Evolutionary conservation across 2,329 filamentous ascomycete species (phyloP).

Genomic region (Ascochyta clinopodiicola): DNA sequence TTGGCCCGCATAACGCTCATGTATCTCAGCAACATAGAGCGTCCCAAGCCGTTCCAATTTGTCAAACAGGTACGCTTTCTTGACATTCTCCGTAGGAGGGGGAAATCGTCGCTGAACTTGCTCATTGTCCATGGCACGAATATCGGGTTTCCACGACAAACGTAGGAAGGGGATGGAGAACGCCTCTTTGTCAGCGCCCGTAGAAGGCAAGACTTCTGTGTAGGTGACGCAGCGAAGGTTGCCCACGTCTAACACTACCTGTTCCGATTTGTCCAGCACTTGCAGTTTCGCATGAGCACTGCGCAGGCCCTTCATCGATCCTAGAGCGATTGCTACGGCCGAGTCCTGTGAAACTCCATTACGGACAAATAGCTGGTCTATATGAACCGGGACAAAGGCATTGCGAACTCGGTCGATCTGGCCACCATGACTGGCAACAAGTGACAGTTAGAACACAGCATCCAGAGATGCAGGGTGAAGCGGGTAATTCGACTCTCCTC

Average conservation of each 20-base stretch:
- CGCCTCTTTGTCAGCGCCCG: background rate
- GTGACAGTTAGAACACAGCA: constrained; percentile 35
- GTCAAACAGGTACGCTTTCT: background rate
- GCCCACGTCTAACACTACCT: constrained; percentile 15
- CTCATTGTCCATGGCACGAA: constrained; percentile 6
- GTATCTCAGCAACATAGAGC: background rate
- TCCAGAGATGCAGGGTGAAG: constrained; percentile 47
- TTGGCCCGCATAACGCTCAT: background rate
- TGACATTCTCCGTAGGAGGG: background rate
- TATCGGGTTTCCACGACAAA: constrained; percentile 31
- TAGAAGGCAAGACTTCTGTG: background rate
- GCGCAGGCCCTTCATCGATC: background rate
- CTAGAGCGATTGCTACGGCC: too few species aligned
- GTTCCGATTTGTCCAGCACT: background rate
- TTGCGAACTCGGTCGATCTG: constrained; percentile 9
- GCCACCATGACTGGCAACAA: constrained; percentile 26
- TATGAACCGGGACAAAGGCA: constrained; percentile 22
- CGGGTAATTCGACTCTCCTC: constrained; percentile 35
- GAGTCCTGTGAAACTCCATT: too few species aligned
- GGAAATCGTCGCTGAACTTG: constrained; percentile 11
- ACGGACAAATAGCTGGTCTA: constrained; percentile 29
- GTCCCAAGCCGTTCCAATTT: constrained; percentile 1
- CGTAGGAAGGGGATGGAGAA: constrained; percentile 15
- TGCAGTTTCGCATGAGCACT: background rate
- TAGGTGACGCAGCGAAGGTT: constrained; percentile 9